Base-by-base conservation (phyloP, 306 rosid genomes). In the Quercus mongolica region DNA sequence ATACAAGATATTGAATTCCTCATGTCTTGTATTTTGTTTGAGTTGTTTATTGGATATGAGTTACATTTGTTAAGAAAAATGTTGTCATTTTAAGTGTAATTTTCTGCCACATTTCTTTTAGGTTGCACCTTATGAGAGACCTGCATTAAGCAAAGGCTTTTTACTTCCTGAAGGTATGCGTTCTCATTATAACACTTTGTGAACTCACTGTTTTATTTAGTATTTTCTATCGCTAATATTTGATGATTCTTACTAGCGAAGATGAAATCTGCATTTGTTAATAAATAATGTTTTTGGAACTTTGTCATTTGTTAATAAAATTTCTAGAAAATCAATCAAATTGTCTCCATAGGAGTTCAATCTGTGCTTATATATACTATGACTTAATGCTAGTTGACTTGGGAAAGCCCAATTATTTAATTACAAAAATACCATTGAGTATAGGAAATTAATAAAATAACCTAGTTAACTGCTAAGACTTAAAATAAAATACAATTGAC, bases 81-180 rank as follows among this genome's bases (percentile, higher is more conserved):
- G 57, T 35, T 6, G 54, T 23, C 21, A 5, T 19, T 59, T 71
- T 21, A 57, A 67, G 76, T 65, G 74, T 68, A 64, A 74, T 83
- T 69, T 64, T 55, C 49, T 69, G 61, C 33, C 19, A 55, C 70
- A 59, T 80, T 38, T 70, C 41, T 88, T 86, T 86, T 91, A 95
- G 99, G 97, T 93, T 74, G 87, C 97, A 4, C 99, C 99, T 74
- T 95, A 95, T 78, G 99, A 95, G 91, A 95, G 99, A 79, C 99
- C 99, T 75, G 99, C 98, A 70, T 88, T 95, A 84, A 93, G 99
- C 90, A 95, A 95, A 86, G 99, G 99, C 31, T 93, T 76, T 86
- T 86, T 95, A 85, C 97, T 95, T 78, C 99, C 99, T 41, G 97
- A 93, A 89, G 98, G 98, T 95, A 85, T 71, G 78, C 2, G 59